A percentile compares a stretch with the other conserved stretches of the same genome.
phyloP scores from a whole-genome alignment of 805 yeast species.

The Cyberlindnera subsufficiens region DNA sequence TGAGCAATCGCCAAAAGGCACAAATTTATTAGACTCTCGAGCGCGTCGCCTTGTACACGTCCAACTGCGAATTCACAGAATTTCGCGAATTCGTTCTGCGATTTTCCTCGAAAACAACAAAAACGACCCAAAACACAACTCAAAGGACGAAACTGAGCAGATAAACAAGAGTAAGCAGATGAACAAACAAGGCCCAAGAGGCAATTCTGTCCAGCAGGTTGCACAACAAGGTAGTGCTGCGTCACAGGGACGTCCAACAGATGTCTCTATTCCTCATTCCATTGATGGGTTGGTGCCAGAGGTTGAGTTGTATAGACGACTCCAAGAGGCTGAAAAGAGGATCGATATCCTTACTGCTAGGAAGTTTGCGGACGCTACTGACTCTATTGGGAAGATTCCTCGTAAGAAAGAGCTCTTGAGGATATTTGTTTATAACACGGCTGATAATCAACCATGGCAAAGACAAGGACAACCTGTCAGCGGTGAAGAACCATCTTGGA shows the following conservation, averaged over 20 bases:
- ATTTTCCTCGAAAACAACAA: no score
- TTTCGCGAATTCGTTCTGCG: no score
- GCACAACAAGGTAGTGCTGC: conserved; percentile 15
- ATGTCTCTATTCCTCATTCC: conserved; percentile 42
- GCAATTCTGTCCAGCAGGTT: conserved; percentile 13
- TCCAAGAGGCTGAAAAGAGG: conserved; percentile 75
- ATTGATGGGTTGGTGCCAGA: conserved; percentile 53
- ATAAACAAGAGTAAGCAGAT: background rate
- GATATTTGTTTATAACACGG: conserved; percentile 74
- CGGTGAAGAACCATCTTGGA: conserved; percentile 60
- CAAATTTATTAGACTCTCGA: no score
- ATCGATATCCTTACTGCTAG: conserved; percentile 78
- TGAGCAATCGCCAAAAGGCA: background rate
- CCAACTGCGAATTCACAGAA: no score
- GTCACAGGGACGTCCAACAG: conserved; percentile 41
- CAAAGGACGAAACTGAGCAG: background rate
- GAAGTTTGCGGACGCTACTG: conserved; percentile 82
- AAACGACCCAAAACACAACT: background rate
- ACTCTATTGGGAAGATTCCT: conserved; percentile 40
- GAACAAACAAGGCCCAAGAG: background rate
- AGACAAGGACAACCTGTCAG: conserved; percentile 4
- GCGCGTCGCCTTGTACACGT: no score
- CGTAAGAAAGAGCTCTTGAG: conserved; percentile 59
- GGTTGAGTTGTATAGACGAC: conserved; percentile 61
- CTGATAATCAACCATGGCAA: conserved; percentile 91